Conservation (phyloP, 306 rosid genomes). For the Canavalia gladiata region DNA sequence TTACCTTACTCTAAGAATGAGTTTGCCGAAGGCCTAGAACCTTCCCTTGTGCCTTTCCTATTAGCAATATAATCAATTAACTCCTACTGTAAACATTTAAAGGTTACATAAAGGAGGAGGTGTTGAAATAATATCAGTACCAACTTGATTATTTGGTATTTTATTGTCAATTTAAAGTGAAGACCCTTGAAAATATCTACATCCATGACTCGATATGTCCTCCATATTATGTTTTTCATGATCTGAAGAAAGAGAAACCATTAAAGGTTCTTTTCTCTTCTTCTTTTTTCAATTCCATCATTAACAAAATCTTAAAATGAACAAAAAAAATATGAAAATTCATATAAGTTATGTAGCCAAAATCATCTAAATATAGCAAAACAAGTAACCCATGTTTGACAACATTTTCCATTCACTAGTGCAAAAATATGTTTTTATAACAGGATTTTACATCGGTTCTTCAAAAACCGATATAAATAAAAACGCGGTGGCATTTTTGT, state of each 20-base stretch:
- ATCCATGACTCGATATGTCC: constrained; percentile 46
- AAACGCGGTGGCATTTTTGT: no score
- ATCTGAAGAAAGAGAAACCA: constrained; percentile 56
- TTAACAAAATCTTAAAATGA: constrained; percentile 31
- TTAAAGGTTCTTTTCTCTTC: not conserved
- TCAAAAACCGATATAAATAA: no score
- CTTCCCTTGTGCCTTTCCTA: constrained; percentile 57
- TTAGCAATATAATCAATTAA: constrained; percentile 70
- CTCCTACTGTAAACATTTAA: constrained; percentile 79
- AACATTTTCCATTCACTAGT: no score
- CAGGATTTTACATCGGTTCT: no score
- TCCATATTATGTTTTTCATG: constrained; percentile 48
- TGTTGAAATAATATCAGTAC: constrained; percentile 51
- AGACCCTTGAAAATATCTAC: constrained; percentile 50
- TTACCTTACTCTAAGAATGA: constrained; percentile 56
- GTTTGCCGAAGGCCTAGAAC: constrained; percentile 38
- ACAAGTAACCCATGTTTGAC: no score
- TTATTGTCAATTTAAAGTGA: constrained; percentile 52
- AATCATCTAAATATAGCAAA: constrained; percentile 1
- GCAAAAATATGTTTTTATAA: no score
- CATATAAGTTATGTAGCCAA: not conserved
- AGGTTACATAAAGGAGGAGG: constrained; percentile 82
- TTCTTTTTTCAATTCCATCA: constrained; percentile 17
- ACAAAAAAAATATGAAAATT: not conserved
- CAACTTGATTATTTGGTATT: constrained; percentile 55